These are phyloP conservation scores for Protomyces lactucae-debilis DNA, from an alignment of 1,139 yeast species.

Conservation along the genomic window DNA sequence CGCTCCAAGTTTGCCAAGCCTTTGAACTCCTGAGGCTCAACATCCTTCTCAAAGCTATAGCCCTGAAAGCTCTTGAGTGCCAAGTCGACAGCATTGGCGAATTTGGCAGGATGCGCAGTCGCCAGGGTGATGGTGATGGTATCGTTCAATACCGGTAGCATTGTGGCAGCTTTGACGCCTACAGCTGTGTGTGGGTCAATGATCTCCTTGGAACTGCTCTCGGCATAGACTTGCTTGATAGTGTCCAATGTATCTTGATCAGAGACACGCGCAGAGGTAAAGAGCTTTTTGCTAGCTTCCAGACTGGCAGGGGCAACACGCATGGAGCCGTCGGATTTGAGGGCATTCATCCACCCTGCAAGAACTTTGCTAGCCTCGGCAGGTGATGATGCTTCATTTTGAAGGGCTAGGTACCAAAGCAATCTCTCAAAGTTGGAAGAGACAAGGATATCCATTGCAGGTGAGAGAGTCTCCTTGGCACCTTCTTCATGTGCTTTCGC, in stretches of 20 bases:
- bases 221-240: constrained; percentile 59
- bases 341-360: constrained; percentile 69
- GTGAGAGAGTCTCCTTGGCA: constrained; percentile 86
- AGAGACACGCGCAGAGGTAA: constrained; percentile 74
- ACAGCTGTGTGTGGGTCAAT: constrained; percentile 96
- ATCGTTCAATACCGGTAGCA: constrained; percentile 39
- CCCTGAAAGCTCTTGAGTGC: constrained; percentile 55
- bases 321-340: constrained; percentile 73
- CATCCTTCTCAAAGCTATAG: constrained; percentile 81
- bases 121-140: constrained; percentile 71
- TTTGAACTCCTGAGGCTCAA: constrained; percentile 81
- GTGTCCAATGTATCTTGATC: constrained; percentile 72
- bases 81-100: constrained; percentile 87
- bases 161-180: constrained; percentile 67
- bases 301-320: constrained; percentile 62
- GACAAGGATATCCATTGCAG: constrained; percentile 97
- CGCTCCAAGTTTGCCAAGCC: constrained; percentile 65
- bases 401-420: constrained; percentile 79
- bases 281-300: constrained; percentile 59
- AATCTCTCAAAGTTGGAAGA: constrained; percentile 95
- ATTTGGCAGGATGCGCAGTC: constrained; percentile 98
- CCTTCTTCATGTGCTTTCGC: constrained; percentile 48
- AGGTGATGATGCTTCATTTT: constrained; percentile 43
- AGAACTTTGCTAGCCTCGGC: constrained; percentile 70
- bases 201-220: constrained; percentile 61